Percentiles rank a stretch among this genome's conserved stretches.
phyloP scores from a whole-genome alignment of 2,329 filamentous ascomycete genomes.

The Penicillium concentricum region DNA sequence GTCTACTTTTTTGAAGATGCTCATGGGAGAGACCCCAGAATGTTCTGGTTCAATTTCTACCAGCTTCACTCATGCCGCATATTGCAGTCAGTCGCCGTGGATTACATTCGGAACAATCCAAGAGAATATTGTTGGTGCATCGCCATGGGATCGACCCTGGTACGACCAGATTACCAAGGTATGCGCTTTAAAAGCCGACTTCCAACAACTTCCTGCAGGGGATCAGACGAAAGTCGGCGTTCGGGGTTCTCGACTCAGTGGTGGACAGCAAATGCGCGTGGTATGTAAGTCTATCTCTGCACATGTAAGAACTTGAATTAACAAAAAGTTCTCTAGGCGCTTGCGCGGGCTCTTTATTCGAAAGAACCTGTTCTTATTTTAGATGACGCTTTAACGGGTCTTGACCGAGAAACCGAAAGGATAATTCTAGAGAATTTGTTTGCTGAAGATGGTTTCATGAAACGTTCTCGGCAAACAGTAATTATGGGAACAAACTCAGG shows the following conservation, averaged over 20 bases:
- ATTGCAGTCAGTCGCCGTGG: constrained; percentile 23
- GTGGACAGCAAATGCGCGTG: constrained; percentile 27
- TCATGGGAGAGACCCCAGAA: constrained; percentile 17
- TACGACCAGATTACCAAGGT: constrained; percentile 12
- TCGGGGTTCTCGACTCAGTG: constrained; percentile 17
- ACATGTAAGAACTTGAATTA: neutral
- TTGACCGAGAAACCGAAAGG: constrained; percentile 45
- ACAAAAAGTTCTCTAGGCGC: constrained; percentile 22
- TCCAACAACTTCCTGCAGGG: constrained; percentile 17
- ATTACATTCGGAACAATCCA: constrained; percentile 17
- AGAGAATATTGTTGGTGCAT: constrained; percentile 16
- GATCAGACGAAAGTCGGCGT: constrained; percentile 27
- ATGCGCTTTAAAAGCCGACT: constrained; percentile 12
- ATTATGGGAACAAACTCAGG: constrained; percentile 32
- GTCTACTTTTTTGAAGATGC: constrained; percentile 17
- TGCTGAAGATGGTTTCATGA: constrained; percentile 40
- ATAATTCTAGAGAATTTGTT: constrained; percentile 42
- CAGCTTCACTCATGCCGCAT: constrained; percentile 14
- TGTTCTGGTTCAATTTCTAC: constrained; percentile 15
- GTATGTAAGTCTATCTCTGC: constrained; percentile 1
- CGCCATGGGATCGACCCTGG: constrained; percentile 10
- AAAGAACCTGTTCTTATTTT: constrained; percentile 44
- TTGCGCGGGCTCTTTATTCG: constrained; percentile 48
- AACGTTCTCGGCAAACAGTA: constrained; percentile 33
- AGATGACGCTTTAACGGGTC: constrained; percentile 47